Conservation (phyloP, 176 grass and related monocot genomes). For the Oryza coarctata region DNA sequence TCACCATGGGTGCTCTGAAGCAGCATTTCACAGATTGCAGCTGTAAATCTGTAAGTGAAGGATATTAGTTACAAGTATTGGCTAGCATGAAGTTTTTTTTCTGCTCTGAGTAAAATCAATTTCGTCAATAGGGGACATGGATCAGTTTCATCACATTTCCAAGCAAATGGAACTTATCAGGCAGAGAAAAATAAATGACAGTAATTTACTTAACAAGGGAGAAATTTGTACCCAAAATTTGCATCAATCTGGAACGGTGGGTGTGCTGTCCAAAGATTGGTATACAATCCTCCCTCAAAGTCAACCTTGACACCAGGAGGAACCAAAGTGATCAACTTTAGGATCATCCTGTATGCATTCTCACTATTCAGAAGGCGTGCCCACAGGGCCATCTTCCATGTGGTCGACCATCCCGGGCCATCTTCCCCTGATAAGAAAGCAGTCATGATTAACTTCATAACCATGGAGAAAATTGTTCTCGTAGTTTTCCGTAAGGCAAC, state of each 20-base stretch:
- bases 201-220: not conserved
- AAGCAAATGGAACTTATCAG: not conserved
- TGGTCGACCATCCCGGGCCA: slow-evolving; percentile 81
- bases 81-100: not conserved
- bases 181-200: not conserved
- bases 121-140: not conserved
- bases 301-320: slow-evolving; percentile 43
- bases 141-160: not conserved
- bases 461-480: not conserved
- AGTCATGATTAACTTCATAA: not conserved
- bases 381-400: slow-evolving; percentile 91
- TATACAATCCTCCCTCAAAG: slow-evolving; percentile 76
- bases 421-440: slow-evolving; percentile 47
- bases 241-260: slow-evolving; percentile 89
- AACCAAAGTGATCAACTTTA: slow-evolving; percentile 61
- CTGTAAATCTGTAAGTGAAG: slow-evolving; percentile 51
- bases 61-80: not conserved
- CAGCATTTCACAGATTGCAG: slow-evolving; percentile 75
- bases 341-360: slow-evolving; percentile 72
- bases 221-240: slow-evolving; percentile 71
- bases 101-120: not conserved
- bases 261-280: slow-evolving; percentile 81
- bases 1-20: slow-evolving; percentile 60
- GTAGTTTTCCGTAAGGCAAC: not conserved
- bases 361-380: slow-evolving; percentile 56